Percentiles rank a stretch among this genome's conserved stretches.
Conservation (phyloP, 345 rosid genomes). For the Odontarrhena argentea region DNA sequence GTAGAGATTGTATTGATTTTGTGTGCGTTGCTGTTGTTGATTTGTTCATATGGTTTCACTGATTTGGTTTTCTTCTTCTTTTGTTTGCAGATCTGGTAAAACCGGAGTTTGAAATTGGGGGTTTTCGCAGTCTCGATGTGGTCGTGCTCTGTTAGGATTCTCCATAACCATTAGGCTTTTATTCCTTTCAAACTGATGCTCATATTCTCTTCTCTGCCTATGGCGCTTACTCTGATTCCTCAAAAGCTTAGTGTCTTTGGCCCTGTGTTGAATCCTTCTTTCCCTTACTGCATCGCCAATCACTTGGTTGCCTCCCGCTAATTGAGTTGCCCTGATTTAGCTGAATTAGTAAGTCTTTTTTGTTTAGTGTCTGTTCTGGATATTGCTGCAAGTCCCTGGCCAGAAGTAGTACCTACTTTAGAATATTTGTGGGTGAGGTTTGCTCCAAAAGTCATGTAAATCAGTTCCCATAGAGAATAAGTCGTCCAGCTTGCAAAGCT, state of each 20-base stretch:
- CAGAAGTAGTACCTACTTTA: conserved; percentile 23
- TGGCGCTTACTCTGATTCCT: conserved; percentile 41
- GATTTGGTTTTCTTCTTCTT: conserved; percentile 10
- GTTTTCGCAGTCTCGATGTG: conserved; percentile 35
- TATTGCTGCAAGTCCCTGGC: background rate
- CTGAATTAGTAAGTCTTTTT: conserved; percentile 31
- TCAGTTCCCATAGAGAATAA: conserved; percentile 7
- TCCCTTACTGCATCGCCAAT: conserved; percentile 91
- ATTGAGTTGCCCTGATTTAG: conserved; percentile 29
- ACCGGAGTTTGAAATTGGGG: background rate
- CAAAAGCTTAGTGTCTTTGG: conserved; percentile 82
- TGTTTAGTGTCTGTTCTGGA: conserved; percentile 21
- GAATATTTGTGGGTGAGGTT: conserved; percentile 29
- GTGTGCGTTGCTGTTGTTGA: background rate
- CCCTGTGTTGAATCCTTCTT: conserved; percentile 90
- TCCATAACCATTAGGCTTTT: conserved; percentile 35
- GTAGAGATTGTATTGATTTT: background rate
- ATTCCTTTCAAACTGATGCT: conserved; percentile 49
- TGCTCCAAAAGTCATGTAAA: conserved; percentile 31
- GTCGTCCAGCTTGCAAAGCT: conserved; percentile 16
- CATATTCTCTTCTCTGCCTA: conserved; percentile 47
- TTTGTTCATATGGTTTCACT: conserved; percentile 13
- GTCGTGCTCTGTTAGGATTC: conserved; percentile 23
- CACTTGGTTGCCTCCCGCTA: conserved; percentile 64
- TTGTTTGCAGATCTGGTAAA: conserved; percentile 23